Conservation (phyloP, 2,329 filamentous ascomycete genomes). For the Colletotrichum paranaense region DNA sequence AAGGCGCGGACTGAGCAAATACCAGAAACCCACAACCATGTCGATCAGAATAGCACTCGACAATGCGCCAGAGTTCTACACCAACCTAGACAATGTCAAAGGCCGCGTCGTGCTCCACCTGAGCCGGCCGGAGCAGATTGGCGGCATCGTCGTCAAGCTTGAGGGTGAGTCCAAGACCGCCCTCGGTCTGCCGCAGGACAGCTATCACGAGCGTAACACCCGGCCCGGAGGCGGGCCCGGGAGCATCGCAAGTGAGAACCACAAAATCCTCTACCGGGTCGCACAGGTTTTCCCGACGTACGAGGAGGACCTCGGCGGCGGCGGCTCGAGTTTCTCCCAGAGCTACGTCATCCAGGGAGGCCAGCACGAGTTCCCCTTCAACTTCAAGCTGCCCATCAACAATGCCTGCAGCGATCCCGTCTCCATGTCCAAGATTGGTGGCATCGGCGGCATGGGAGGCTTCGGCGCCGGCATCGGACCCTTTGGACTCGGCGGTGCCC, state of each 20-base stretch:
- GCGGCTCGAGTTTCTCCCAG: conserved; percentile 50
- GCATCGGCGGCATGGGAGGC: conserved; percentile 65
- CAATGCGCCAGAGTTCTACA: conserved; percentile 77
- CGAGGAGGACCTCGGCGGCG: conserved; percentile 52
- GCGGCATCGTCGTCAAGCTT: conserved; percentile 83
- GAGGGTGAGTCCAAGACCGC: conserved; percentile 82
- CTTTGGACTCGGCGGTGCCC: conserved; percentile 63
- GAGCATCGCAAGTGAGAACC: conserved; percentile 65
- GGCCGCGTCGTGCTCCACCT: conserved; percentile 69
- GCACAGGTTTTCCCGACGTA: conserved; percentile 78
- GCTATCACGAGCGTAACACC: conserved; percentile 46
- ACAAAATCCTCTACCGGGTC: conserved; percentile 81
- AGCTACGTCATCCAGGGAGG: conserved; percentile 74
- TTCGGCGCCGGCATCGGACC: conserved; percentile 56
- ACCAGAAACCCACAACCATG: conserved; percentile 55
- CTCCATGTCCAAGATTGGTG: conserved; percentile 64
- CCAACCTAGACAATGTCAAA: conserved; percentile 80
- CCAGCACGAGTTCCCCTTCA: conserved; percentile 81
- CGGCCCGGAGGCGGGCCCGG: conserved; percentile 53
- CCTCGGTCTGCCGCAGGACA: conserved; percentile 60
- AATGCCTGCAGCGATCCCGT: conserved; percentile 72
- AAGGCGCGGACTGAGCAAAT: conserved; percentile 33
- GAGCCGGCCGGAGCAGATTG: conserved; percentile 76
- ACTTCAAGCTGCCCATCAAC: conserved; percentile 82
- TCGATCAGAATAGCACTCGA: conserved; percentile 76